Evolutionary conservation across 345 rosid genomes (phyloP).

Genomic region (Hibiscus tridactylites): DNA sequence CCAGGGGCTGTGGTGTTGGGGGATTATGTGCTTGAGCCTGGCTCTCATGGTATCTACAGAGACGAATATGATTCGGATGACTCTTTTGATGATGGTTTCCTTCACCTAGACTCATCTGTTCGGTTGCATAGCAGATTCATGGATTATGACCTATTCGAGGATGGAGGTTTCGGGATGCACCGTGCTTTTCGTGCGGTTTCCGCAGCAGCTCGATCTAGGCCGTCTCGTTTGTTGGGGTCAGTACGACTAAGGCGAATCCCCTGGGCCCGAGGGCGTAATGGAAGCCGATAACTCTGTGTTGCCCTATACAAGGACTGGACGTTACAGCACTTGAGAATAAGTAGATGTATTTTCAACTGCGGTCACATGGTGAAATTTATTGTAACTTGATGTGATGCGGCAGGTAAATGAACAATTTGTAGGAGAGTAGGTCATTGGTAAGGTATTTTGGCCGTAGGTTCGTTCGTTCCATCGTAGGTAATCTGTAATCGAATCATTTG

Average conservation of each 20-base stretch:
- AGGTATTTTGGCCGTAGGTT: background rate
- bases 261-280: background rate
- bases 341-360: background rate
- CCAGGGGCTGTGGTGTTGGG: constrained; percentile 80
- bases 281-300: background rate
- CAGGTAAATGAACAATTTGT: background rate
- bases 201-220: constrained; percentile 23
- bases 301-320: background rate
- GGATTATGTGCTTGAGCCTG: constrained; percentile 84
- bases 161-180: constrained; percentile 26
- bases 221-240: background rate
- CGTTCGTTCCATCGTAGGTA: background rate
- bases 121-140: constrained; percentile 21
- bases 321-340: background rate
- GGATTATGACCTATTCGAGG: constrained; percentile 31
- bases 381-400: background rate
- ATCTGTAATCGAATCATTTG: too few species aligned
- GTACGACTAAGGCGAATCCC: background rate
- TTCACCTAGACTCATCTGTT: constrained; percentile 30
- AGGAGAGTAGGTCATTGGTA: background rate
- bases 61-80: constrained; percentile 47
- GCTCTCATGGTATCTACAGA: constrained; percentile 13
- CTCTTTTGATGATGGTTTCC: constrained; percentile 27
- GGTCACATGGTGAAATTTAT: background rate
- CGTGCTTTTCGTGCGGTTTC: constrained; percentile 26